Percentiles rank a stretch among this genome's conserved stretches.
These are phyloP conservation scores for Acacia crassicarpa DNA, from an alignment of 306 rosid species.

Conservation along the genomic window DNA sequence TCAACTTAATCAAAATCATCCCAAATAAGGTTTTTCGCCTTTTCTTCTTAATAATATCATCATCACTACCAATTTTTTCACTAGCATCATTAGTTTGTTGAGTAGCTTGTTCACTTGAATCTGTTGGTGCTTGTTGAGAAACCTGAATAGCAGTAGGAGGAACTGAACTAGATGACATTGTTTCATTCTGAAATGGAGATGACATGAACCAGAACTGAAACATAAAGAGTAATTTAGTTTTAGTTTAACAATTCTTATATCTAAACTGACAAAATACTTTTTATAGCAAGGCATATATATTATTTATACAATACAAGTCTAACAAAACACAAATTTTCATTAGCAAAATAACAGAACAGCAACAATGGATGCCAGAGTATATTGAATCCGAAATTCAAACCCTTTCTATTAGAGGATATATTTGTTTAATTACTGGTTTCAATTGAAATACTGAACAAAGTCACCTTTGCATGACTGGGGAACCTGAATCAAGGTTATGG, in stretches of 20 bases:
- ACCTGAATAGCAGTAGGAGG: too few relatives aligned
- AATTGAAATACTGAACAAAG: conserved; percentile 23
- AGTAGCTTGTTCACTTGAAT: too few relatives aligned
- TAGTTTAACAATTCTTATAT: background rate
- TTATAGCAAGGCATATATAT: background rate
- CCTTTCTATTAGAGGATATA: background rate
- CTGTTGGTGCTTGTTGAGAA: too few relatives aligned
- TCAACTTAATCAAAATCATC: too few relatives aligned
- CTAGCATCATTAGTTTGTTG: too few relatives aligned
- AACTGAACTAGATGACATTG: too few relatives aligned
- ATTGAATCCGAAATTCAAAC: background rate
- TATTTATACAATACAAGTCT: background rate
- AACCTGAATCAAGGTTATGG: background rate
- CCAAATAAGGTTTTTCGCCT: too few relatives aligned
- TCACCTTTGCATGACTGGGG: conserved; percentile 10
- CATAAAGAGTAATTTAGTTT: too few relatives aligned
- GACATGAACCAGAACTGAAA: too few relatives aligned
- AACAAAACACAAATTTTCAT: background rate
- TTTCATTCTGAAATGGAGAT: too few relatives aligned
- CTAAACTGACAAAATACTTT: background rate
- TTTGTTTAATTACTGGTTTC: conserved; percentile 5
- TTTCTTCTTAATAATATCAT: too few relatives aligned
- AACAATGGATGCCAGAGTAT: background rate
- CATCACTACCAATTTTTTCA: too few relatives aligned
- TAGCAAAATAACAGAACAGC: background rate